Conservation (phyloP, 805 yeast species). For the Candida dendrica region DNA sequence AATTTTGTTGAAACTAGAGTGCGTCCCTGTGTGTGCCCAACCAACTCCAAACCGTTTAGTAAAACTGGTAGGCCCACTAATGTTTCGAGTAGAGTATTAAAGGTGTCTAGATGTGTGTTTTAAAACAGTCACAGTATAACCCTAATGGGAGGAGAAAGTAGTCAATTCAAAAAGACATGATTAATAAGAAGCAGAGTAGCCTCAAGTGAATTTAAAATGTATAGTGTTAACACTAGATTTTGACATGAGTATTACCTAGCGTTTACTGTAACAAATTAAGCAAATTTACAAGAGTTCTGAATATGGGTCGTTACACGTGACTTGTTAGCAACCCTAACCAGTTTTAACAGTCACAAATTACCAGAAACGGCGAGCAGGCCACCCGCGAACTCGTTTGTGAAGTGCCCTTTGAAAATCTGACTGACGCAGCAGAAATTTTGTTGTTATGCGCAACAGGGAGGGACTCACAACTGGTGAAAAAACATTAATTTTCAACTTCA, state of each 20-base stretch:
- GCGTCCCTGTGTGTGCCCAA: slow-evolving; percentile 3
- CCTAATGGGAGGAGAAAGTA: too few species aligned
- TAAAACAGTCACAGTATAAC: background rate
- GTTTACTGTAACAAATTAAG: too few species aligned
- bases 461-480: slow-evolving; percentile 1
- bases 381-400: background rate
- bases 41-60: background rate
- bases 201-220: too few species aligned
- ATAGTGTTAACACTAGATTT: too few species aligned
- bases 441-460: background rate
- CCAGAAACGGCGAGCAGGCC: background rate
- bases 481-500: background rate
- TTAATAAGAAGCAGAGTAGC: too few species aligned
- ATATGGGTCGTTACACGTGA: background rate
- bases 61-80: too few species aligned
- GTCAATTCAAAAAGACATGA: too few species aligned
- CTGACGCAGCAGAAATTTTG: background rate
- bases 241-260: too few species aligned
- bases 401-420: slow-evolving; percentile 2
- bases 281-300: too few species aligned
- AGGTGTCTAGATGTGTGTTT: slow-evolving; percentile 1
- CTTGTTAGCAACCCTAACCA: background rate
- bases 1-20: slow-evolving; percentile 13
- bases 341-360: slow-evolving; percentile 3
- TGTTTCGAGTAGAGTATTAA: too few species aligned